phyloP scores from a whole-genome alignment of 2,329 filamentous ascomycete genomes.

The Stemphylium beticola region DNA sequence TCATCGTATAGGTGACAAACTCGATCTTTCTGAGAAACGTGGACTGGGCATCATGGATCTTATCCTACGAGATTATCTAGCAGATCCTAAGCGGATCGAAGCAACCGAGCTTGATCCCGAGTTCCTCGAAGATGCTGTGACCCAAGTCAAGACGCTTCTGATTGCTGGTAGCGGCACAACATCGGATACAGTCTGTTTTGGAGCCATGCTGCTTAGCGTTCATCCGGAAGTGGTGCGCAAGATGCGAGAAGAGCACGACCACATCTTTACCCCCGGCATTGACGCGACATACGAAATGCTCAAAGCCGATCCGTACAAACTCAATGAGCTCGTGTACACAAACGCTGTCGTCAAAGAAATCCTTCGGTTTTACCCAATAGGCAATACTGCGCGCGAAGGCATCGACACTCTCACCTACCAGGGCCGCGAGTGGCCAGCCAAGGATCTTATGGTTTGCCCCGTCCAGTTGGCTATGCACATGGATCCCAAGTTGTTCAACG shows the following conservation, averaged over 20 bases:
- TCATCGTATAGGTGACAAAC: constrained; percentile 27
- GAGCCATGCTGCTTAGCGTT: constrained; percentile 38
- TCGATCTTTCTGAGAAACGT: constrained; percentile 46
- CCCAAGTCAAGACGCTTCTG: constrained; percentile 50
- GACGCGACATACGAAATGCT: constrained; percentile 50
- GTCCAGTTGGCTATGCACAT: constrained; percentile 49
- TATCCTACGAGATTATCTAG: constrained; percentile 36
- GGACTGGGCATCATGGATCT: constrained; percentile 46
- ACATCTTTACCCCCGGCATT: constrained; percentile 56
- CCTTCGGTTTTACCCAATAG: constrained; percentile 60
- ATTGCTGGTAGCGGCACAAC: constrained; percentile 55
- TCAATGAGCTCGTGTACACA: constrained; percentile 61
- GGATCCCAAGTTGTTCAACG: constrained; percentile 33
- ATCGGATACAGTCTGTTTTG: constrained; percentile 39
- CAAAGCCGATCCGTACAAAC: constrained; percentile 51
- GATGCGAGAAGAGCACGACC: constrained; percentile 58
- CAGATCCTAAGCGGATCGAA: constrained; percentile 21
- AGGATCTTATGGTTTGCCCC: constrained; percentile 53
- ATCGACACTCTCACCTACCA: constrained; percentile 49
- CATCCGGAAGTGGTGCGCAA: constrained; percentile 35
- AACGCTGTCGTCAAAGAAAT: constrained; percentile 61
- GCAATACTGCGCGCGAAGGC: constrained; percentile 51
- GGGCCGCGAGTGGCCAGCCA: constrained; percentile 53
- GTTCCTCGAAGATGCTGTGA: constrained; percentile 47
- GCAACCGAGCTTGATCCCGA: constrained; percentile 34